These are phyloP conservation scores for Biscutella laevigata DNA, from an alignment of 441 rosid species.

Conservation along the genomic window DNA sequence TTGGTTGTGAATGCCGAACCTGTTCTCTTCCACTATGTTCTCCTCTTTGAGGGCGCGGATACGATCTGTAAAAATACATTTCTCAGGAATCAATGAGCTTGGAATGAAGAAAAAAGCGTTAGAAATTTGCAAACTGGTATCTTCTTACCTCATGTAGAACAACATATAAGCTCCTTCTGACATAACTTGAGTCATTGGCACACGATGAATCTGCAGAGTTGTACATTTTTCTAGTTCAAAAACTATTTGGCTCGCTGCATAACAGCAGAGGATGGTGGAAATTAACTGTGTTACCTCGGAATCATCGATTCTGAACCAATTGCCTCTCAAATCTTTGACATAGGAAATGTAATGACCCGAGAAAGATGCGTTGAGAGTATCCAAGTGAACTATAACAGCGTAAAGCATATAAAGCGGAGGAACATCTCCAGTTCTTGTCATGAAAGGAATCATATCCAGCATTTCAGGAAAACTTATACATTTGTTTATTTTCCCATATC, in stretches of 20 bases:
- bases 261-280: not conserved
- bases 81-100: not conserved
- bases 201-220: slow-evolving; percentile 50
- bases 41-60: slow-evolving; percentile 53
- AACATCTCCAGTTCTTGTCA: slow-evolving; percentile 58
- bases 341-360: slow-evolving; percentile 80
- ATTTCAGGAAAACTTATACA: slow-evolving; percentile 72
- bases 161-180: slow-evolving; percentile 87
- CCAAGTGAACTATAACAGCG: slow-evolving; percentile 78
- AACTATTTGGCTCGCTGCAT: not conserved
- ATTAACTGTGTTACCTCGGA: slow-evolving; percentile 45
- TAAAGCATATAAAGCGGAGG: slow-evolving; percentile 78
- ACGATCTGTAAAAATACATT: slow-evolving; percentile 36
- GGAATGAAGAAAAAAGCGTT: not conserved
- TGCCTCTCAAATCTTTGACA: slow-evolving; percentile 62
- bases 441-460: slow-evolving; percentile 78
- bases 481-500: slow-evolving; percentile 71
- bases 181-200: slow-evolving; percentile 76
- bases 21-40: slow-evolving; percentile 30
- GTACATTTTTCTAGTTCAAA: not conserved
- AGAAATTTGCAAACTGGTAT: not conserved
- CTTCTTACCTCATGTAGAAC: slow-evolving; percentile 64
- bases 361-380: slow-evolving; percentile 75
- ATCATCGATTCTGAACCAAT: slow-evolving; percentile 79
- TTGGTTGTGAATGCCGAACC: slow-evolving; percentile 24